Conservation (phyloP, 805 yeast species). For the Candida loeiensis region DNA sequence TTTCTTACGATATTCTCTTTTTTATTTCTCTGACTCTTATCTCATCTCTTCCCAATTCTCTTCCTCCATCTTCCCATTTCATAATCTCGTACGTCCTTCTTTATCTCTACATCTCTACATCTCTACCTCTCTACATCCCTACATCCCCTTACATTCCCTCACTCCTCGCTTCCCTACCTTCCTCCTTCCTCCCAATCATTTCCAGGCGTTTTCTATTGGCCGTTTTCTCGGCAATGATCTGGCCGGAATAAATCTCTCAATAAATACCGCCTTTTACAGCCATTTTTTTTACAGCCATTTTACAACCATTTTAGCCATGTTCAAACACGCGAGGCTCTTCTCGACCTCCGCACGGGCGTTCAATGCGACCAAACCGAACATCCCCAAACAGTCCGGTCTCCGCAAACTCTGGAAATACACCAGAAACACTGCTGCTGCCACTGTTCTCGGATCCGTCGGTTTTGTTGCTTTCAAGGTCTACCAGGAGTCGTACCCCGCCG, state of each 20-base stretch:
- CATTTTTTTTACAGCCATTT: conserved; percentile 2
- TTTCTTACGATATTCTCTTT: no score
- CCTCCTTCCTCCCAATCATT: neutral
- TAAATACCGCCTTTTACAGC: neutral
- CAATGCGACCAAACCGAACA: conserved; percentile 13
- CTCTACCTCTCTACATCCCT: no score
- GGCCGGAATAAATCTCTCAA: conserved; percentile 1
- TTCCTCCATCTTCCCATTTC: no score
- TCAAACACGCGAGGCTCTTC: conserved; percentile 18
- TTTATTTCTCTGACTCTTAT: no score
- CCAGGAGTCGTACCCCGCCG: conserved; percentile 57
- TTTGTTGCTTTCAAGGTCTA: conserved; percentile 51
- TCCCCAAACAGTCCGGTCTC: conserved; percentile 19
- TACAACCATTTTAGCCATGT: neutral
- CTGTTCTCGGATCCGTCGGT: conserved; percentile 55
- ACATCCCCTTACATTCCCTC: no score
- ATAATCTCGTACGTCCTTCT: no score
- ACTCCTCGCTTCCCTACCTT: neutral
- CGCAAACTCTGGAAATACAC: conserved; percentile 47
- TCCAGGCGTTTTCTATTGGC: no score
- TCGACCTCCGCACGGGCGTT: conserved; percentile 22
- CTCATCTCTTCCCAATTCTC: no score
- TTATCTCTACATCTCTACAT: no score
- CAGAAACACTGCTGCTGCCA: conserved; percentile 44
- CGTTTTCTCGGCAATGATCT: neutral